phyloP scores from a whole-genome alignment of 108 stramenopile species.

The Mediolabrus comicus region DNA sequence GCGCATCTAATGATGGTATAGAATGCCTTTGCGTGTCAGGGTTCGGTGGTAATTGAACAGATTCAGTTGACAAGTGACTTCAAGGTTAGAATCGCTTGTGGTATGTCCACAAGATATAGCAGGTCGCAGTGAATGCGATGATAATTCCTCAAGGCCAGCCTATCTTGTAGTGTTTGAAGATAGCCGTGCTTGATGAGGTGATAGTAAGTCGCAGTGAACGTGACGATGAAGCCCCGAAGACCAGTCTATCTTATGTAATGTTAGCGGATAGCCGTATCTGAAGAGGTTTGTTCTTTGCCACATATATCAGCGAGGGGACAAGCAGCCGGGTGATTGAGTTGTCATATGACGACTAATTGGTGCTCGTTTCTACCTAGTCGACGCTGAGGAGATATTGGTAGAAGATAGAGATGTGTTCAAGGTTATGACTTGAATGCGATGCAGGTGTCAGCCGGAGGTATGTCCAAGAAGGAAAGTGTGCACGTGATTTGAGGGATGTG shows the following conservation, averaged over 20 bases:
- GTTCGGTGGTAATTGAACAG: background rate
- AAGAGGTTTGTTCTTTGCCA: background rate
- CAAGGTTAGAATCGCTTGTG: no score
- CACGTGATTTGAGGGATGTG: background rate
- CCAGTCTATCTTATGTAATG: background rate
- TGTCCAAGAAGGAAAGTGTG: background rate
- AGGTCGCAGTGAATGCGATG: no score
- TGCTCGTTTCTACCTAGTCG: background rate
- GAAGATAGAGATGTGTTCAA: background rate
- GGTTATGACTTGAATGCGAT: background rate
- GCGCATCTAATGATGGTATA: background rate
- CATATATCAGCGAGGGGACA: background rate
- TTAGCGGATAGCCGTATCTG: background rate
- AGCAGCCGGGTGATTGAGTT: background rate
- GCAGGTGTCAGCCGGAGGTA: background rate
- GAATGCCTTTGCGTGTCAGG: background rate
- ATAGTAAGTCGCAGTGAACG: background rate
- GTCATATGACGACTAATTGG: background rate
- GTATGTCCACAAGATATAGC: no score
- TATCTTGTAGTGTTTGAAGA: no score
- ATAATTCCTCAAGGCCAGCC: no score
- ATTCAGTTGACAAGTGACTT: background rate
- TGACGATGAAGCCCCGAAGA: background rate
- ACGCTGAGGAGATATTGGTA: background rate
- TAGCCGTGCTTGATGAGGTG: no score